Conservation (phyloP, 345 rosid species). For the Sisymbrium altissimum region DNA sequence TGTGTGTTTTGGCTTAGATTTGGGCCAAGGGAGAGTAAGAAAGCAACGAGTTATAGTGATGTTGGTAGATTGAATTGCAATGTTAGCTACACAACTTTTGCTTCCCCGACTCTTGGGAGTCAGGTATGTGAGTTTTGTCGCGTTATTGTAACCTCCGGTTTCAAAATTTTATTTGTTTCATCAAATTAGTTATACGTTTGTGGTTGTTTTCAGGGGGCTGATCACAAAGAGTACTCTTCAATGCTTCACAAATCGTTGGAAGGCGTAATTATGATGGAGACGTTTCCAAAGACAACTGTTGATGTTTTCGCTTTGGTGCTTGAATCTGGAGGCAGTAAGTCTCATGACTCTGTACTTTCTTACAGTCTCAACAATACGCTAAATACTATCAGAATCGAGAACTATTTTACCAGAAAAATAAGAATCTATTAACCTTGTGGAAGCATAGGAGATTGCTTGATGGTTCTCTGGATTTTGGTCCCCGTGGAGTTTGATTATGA, state of each 20-base stretch:
- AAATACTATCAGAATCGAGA: not conserved
- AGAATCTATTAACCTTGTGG: not conserved
- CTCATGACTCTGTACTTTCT: not conserved
- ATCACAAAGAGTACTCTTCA: slow-evolving; percentile 71
- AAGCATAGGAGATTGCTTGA: not conserved
- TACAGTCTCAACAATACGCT: not conserved
- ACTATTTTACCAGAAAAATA: not conserved
- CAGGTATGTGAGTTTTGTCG: slow-evolving; percentile 47
- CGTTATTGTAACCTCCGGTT: not conserved
- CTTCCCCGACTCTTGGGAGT: slow-evolving; percentile 52
- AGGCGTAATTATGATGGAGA: slow-evolving; percentile 78
- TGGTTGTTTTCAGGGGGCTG: slow-evolving; percentile 50
- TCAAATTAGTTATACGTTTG: not conserved
- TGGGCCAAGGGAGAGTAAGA: slow-evolving; percentile 99
- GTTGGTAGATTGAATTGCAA: slow-evolving; percentile 78
- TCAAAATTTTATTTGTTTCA: slow-evolving; percentile 4
- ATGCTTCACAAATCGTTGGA: slow-evolving; percentile 96
- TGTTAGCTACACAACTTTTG: slow-evolving; percentile 85
- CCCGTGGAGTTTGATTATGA: not conserved
- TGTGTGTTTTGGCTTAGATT: slow-evolving; percentile 51
- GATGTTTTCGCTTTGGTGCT: slow-evolving; percentile 92
- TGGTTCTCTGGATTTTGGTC: too few relatives aligned
- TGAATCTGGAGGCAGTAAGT: slow-evolving; percentile 99
- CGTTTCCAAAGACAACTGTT: slow-evolving; percentile 91
- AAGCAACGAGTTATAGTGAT: slow-evolving; percentile 87